These are phyloP conservation scores for Zymoseptoria brevis DNA, from an alignment of 2,329 filamentous ascomycete genomes.

Conservation along the genomic window DNA sequence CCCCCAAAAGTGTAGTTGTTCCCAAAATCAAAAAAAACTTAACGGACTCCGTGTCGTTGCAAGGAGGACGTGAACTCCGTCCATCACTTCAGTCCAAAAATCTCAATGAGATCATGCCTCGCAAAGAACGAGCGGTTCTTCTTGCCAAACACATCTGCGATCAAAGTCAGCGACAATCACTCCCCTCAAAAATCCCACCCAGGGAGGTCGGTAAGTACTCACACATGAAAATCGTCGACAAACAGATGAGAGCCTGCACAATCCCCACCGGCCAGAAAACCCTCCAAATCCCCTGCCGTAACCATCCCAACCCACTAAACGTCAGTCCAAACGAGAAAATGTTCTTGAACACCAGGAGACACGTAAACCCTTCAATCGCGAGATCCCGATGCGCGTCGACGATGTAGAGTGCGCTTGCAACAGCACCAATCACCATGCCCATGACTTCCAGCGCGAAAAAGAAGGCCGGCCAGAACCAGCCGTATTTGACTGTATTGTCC, in stretches of 20 bases:
- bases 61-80: background rate
- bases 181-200: no score
- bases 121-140: slow-evolving; percentile 66
- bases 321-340: slow-evolving; percentile 83
- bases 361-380: slow-evolving; percentile 80
- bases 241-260: slow-evolving; percentile 70
- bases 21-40: no score
- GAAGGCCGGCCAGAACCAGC: slow-evolving; percentile 66
- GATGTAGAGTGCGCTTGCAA: slow-evolving; percentile 78
- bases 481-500: slow-evolving; percentile 52
- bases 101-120: slow-evolving; percentile 59
- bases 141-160: slow-evolving; percentile 68
- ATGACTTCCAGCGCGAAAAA: slow-evolving; percentile 80
- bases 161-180: background rate
- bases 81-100: slow-evolving; percentile 6
- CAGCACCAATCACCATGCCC: slow-evolving; percentile 87
- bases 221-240: slow-evolving; percentile 70
- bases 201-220: no score
- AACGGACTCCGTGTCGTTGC: no score
- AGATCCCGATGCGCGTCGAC: slow-evolving; percentile 87
- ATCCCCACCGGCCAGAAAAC: slow-evolving; percentile 65
- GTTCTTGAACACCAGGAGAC: slow-evolving; percentile 89
- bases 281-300: slow-evolving; percentile 56
- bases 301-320: slow-evolving; percentile 77
- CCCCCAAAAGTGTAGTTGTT: no score